Evolutionary conservation across 306 rosid genomes (phyloP), one percentile per base, ranked within the genome.

Genomic region (Ceratonia siliqua): DNA sequence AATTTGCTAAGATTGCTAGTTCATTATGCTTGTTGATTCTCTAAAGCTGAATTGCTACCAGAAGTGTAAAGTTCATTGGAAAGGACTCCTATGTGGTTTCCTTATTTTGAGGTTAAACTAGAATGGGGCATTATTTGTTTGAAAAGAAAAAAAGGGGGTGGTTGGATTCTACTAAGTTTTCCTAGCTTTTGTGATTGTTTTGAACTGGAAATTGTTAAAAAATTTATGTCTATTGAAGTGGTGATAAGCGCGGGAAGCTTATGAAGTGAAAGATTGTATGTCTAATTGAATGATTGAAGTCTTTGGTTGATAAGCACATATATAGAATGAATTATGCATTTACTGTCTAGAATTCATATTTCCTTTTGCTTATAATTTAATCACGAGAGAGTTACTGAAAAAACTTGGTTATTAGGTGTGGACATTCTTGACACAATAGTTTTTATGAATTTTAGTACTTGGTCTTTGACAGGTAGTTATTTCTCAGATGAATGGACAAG

Each of bases 401-500:
- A 33, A 33, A 11, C 42, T 14, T 21, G 33, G 38, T 25, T 53
- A 18, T 28, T 11, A 28, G 32, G 54, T 17, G 6, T 6, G 62
- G 53, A 48, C 68, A 54, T 35, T 59, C 32, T 49, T 76, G 50
- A 27, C 6, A 5, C 41, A 33, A 54, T 22, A 32, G 24, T 79
- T 63, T 73, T 82, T 36, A 45, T 9, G 14, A 57, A 57, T 24
- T 68, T 79, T 69, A 57, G 17, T 66, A 43, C 61, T 30, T 73
- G 72, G 21, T 75, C 50, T 63, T 66, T 22, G 76, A 30, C 75
- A 94, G 98, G 98, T 94, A 35, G 86, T 84, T 64, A 91, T 94
- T 84, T 87, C 90, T 66, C 89, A 90, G 79, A 84, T 88, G 95
- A 94, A 91, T 72, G 98, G 97, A 79, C 91, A 92, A 84, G 91